Evolutionary conservation across 2,329 filamentous ascomycete genomes (phyloP), one percentile per base, ranked within the genome.

Genomic region (Arthrocladium fulminans): DNA sequence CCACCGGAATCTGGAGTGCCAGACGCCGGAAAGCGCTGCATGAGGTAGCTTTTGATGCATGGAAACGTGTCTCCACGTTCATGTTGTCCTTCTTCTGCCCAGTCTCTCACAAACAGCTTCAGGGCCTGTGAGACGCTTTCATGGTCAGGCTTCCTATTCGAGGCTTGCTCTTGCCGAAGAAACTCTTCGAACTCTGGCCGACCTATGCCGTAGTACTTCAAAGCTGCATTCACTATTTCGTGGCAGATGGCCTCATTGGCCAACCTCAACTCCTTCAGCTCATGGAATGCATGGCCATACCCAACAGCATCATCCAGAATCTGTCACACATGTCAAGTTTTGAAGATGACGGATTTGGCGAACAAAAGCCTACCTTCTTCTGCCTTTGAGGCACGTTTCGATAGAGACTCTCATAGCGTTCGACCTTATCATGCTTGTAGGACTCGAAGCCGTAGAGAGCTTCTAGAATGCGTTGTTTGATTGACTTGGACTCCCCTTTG

Each of bases 21-120:
- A 41, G 48, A 10, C 45, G 40, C 10, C n/a, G 40, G 23, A 32
- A 51, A 55, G 1, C 55, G 34, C 1, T 23, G 23, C 6, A 45
- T 32, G 10, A 69, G 52, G 0, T 58, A 58, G 8, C 52, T 52
- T 10, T 68, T 38, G 2, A 69, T 58, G 46, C 62, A 67, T 1
- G 58, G 59, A 35, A 67, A 69, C 0, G 64, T 60, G 10, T 9
- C 12, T 15, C 22, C 22, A 4, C 41, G 41, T 19, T 44, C 41
- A 19, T 44, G 30, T 15, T 24, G 27, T 13, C 76, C 76, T 12
- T 73, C 67, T 0, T 60, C 62, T 0, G 76, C 70, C 76, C 76
- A 80, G 56, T 80, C 77, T 3, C 76, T 67, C 2, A 79, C 74
- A 49, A 73, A 74, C 54, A 80, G 76, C 57, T 79, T 80, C 45